Conservation (phyloP, 2,329 filamentous ascomycete genomes). For the Ophiostoma ulmi region DNA sequence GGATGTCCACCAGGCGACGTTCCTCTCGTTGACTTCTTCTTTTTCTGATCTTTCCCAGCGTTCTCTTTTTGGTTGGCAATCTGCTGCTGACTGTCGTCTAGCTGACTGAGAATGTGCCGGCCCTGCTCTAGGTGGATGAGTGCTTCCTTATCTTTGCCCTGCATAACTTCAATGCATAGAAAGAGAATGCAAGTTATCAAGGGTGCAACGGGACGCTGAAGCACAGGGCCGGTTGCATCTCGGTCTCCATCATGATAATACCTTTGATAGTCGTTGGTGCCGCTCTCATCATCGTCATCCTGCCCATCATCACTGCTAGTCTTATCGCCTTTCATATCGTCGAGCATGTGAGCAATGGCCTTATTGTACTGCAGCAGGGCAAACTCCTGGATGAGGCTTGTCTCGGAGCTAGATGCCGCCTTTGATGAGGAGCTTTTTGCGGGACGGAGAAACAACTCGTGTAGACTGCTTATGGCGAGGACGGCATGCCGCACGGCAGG, state of each 20-base stretch:
- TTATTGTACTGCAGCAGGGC: conserved; percentile 27
- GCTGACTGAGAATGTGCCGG: conserved; percentile 38
- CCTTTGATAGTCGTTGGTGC: background rate
- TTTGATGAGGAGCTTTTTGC: background rate
- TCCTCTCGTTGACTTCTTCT: background rate
- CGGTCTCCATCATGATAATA: background rate
- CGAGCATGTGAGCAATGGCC: conserved; percentile 23
- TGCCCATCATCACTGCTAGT: background rate
- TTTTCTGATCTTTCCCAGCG: background rate
- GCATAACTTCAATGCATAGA: conserved; percentile 51
- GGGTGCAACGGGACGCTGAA: conserved; percentile 19
- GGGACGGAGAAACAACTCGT: background rate
- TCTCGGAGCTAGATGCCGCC: conserved; percentile 26
- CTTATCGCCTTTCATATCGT: conserved; percentile 18
- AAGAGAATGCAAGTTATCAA: conserved; percentile 30
- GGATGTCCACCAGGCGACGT: background rate
- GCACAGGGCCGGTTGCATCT: background rate
- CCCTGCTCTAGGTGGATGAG: conserved; percentile 44
- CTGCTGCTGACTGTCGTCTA: conserved; percentile 26
- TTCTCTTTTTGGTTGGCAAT: background rate
- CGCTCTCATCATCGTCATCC: background rate
- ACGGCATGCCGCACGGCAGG: conserved; percentile 33
- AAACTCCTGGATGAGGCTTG: conserved; percentile 16
- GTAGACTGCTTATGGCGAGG: conserved; percentile 32
- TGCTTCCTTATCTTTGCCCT: conserved; percentile 44